Base-by-base conservation (phyloP, 2,329 filamentous ascomycete species). In the Blumeria graminis region DNA sequence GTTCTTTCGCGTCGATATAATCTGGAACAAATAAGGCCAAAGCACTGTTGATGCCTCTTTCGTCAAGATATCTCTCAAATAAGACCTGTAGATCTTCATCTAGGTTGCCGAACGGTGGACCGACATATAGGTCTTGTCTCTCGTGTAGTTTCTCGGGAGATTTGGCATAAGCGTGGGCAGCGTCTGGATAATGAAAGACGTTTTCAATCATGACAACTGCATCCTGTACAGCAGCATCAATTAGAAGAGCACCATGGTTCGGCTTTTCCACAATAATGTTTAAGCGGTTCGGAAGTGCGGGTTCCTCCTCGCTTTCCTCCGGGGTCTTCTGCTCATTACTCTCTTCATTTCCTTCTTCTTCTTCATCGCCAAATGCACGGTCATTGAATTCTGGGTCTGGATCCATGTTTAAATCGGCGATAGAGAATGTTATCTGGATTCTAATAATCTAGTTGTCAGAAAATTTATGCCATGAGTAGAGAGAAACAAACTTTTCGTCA, bases 1-100 rank as follows among this genome's bases (percentile, higher is more conserved):
- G 90, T 79, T 98, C 92, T 82, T 98, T 98, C 71, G 85, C 80
- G 68, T 96, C 88, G 66, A 96, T 89, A 73, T 94, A 98, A 69
- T 96, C 89, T 39, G 89, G 87, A 48, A 94, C 82, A 70, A 96
- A 95, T 62, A 89, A 73, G 56, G 89, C 90, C 64, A 98, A 77
- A 58, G 82, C 78, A 64, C 84, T 81, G 66, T 90, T 87, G 71
- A 98, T 80, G 61, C 90, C 92, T 64, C 92, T 80, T 77, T 95
- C 92, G 70, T 94, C 88, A 61, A 98, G 78, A 73, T 90, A 98
- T 64, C 84, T 80, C 76, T 96, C 90, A 68, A 96, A 76, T 64
- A 94, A 76, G 56, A 87, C 76, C 75, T 96, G 90, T 48, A 98
- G 78, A 68, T 96, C 90, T 73, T 95, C 88, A 68, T 98, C 92